A percentile compares a stretch with the other conserved stretches of the same genome.
Conservation (phyloP, 2,329 filamentous ascomycete species). For the Teratosphaeria zuluensis region DNA sequence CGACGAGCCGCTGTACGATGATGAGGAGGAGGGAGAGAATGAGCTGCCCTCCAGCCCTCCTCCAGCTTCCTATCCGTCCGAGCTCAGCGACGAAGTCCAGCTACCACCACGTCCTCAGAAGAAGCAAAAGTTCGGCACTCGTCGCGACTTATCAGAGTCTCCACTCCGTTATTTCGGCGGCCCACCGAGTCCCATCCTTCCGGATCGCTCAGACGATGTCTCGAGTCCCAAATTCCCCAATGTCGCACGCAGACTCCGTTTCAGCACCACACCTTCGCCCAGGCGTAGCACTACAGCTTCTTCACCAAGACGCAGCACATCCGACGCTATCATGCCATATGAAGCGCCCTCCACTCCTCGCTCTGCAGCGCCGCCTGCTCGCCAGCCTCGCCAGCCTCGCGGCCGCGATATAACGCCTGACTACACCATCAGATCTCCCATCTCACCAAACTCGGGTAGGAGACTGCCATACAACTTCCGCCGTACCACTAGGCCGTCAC, state of each 20-base stretch:
- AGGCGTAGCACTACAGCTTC: not conserved
- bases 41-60: not conserved
- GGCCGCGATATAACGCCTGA: not conserved
- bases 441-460: not conserved
- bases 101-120: not conserved
- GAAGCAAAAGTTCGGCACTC: not conserved
- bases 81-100: not conserved
- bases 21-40: not conserved
- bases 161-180: not conserved
- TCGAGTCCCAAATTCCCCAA: not conserved
- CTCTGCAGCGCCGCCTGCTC: not conserved
- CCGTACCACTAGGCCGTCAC: not conserved
- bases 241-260: not conserved
- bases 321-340: not conserved
- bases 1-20: not conserved
- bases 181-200: not conserved
- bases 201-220: not conserved
- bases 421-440: not conserved
- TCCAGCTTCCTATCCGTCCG: not conserved
- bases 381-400: not conserved
- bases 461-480: not conserved
- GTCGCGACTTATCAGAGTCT: not conserved
- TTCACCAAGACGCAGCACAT: not conserved
- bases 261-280: not conserved
- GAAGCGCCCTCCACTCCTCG: not conserved